Evolutionary conservation across 805 yeast genomes (phyloP).

Genomic region (Kuraishia piskuri): DNA sequence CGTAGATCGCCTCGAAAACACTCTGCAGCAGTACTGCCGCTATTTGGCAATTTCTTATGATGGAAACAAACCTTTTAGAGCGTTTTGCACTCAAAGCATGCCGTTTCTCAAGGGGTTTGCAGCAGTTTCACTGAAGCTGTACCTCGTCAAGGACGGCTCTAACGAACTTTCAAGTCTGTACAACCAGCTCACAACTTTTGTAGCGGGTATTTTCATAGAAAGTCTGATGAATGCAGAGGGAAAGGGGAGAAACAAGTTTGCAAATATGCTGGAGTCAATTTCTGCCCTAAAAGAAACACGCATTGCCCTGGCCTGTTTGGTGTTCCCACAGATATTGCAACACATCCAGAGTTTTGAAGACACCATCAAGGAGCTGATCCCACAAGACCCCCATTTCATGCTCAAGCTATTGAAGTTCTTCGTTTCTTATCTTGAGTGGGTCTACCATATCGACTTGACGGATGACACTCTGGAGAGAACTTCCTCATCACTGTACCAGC

Average conservation of each 20-base stretch:
- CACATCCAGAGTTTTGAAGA: not conserved
- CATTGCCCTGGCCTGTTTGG: not conserved
- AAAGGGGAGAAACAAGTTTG: not conserved
- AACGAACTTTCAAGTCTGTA: not conserved
- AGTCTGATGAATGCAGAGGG: conserved; percentile 5
- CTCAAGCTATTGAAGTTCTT: not conserved
- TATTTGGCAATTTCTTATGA: not conserved
- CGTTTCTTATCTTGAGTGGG: not conserved
- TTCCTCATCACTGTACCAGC: not conserved
- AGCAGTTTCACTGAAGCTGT: not conserved
- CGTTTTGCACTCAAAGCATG: not conserved
- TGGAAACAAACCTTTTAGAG: not conserved
- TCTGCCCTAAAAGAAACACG: not conserved
- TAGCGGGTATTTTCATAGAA: conserved; percentile 7
- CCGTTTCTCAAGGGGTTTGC: not conserved
- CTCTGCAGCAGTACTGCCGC: not conserved
- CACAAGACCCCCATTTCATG: not conserved
- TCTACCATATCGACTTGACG: not conserved
- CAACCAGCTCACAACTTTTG: not conserved
- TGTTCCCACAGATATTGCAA: not conserved
- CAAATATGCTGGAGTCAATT: not conserved
- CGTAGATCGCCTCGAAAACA: not conserved
- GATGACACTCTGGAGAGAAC: not conserved
- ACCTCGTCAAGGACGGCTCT: not conserved
- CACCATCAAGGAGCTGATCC: not conserved